Evolutionary conservation across 768 basidiomycete genomes (phyloP).

Genomic region (Leccinum pellstonianum): DNA sequence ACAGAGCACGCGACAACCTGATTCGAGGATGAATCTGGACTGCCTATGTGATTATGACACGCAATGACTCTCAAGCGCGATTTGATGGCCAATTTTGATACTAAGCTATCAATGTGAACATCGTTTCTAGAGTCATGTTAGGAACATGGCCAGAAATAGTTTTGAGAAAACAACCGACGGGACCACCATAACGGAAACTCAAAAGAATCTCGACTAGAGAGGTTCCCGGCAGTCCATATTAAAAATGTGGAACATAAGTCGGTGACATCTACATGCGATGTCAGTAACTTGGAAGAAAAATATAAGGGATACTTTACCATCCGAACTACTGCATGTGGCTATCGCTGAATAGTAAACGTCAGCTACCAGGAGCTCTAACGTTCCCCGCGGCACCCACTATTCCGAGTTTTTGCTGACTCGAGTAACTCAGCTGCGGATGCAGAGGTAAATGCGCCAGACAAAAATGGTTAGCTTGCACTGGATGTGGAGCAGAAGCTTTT

Average conservation of each 20-base stretch:
- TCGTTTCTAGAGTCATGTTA: conserved; percentile 10
- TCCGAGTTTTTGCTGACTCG: conserved; percentile 20
- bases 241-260: conserved; percentile 21
- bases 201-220: background rate
- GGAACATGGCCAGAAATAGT: background rate
- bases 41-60: conserved; percentile 14
- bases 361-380: background rate
- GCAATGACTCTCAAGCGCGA: conserved; percentile 19
- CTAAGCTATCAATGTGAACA: conserved; percentile 12
- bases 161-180: conserved; percentile 13
- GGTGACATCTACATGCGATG: conserved; percentile 15
- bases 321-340: conserved; percentile 14
- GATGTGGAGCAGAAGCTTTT: background rate
- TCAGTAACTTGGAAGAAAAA: conserved; percentile 1
- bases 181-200: conserved; percentile 21
- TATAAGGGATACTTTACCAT: conserved; percentile 13
- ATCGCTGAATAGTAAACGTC: conserved; percentile 18
- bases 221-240: conserved; percentile 14
- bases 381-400: conserved; percentile 16
- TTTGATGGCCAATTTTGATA: conserved; percentile 13
- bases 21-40: conserved; percentile 19
- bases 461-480: background rate
- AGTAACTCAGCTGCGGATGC: conserved; percentile 13
- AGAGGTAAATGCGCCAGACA: background rate
- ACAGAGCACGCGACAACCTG: conserved; percentile 44